These are phyloP conservation scores for Entomophthora muscae DNA, from an alignment of 371 early-diverging fungal species.

Conservation along the genomic window DNA sequence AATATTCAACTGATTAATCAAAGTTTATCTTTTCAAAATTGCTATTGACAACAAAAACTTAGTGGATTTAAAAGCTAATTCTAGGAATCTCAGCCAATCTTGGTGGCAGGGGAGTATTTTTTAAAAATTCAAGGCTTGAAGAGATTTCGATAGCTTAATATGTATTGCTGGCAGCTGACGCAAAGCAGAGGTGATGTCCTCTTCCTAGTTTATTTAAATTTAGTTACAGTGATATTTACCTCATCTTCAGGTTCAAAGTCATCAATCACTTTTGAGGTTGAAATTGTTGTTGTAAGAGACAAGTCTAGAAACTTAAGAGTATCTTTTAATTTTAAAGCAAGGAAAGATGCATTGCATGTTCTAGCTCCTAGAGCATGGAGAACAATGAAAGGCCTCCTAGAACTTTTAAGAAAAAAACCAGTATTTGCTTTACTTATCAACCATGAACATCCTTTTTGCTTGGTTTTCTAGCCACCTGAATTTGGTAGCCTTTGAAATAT, in stretches of 20 bases:
- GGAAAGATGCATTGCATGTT: not conserved
- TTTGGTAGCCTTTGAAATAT: not conserved
- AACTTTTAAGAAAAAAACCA: not conserved
- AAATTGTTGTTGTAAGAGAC: not conserved
- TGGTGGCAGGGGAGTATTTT: no score
- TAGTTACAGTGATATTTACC: not conserved
- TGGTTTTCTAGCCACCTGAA: not conserved
- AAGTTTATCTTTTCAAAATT: no score
- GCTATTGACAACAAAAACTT: no score
- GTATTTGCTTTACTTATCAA: not conserved
- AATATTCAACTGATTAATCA: no score
- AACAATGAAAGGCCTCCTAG: not conserved
- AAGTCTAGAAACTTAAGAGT: not conserved
- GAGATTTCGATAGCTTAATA: not conserved
- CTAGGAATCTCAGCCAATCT: no score
- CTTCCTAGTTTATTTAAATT: not conserved
- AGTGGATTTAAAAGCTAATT: no score
- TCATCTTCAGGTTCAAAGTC: not conserved
- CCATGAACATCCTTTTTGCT: not conserved
- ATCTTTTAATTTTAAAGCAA: not conserved
- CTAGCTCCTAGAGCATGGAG: not conserved
- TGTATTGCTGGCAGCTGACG: not conserved
- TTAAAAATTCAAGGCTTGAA: no score
- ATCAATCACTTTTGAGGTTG: not conserved
- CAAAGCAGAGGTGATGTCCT: not conserved